These are phyloP conservation scores for Cladosporium cucumerinum DNA, from an alignment of 2,329 filamentous ascomycete species.

Conservation along the genomic window DNA sequence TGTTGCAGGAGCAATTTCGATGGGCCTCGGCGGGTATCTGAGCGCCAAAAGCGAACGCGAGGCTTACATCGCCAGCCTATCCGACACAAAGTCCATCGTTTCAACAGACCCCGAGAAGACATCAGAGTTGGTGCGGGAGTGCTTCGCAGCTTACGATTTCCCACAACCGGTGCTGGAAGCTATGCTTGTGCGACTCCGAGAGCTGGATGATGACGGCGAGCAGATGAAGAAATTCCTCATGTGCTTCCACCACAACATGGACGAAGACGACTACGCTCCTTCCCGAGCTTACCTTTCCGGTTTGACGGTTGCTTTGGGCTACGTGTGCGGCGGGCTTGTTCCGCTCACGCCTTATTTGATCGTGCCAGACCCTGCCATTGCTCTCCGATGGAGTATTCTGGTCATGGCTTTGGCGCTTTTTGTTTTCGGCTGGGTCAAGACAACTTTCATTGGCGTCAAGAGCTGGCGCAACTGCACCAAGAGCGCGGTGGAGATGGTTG, in stretches of 20 bases:
- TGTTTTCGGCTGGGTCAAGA: conserved; percentile 62
- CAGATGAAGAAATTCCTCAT: conserved; percentile 45
- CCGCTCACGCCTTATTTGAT: conserved; percentile 67
- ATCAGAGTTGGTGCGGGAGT: conserved; percentile 38
- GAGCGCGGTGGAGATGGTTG: conserved; percentile 61
- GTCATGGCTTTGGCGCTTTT: conserved; percentile 60
- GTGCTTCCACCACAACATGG: conserved; percentile 45
- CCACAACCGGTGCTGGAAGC: conserved; percentile 28
- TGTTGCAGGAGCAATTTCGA: conserved; percentile 39
- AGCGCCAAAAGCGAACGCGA: conserved; percentile 50
- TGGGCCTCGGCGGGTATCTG: conserved; percentile 40
- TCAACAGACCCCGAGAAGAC: conserved; percentile 37
- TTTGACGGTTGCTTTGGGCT: conserved; percentile 63
- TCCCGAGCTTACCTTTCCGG: conserved; percentile 51
- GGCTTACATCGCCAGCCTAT: conserved; percentile 44
- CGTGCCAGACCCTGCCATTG: conserved; percentile 41
- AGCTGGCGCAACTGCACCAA: conserved; percentile 48
- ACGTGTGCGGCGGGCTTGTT: conserved; percentile 65
- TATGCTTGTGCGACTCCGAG: conserved; percentile 10
- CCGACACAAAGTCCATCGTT: conserved; percentile 41
- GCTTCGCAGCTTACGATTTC: conserved; percentile 42
- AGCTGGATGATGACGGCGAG: conserved; percentile 20
- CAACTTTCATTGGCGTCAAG: conserved; percentile 46
- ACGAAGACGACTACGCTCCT: conserved; percentile 39
- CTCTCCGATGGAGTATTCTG: conserved; percentile 51